Evolutionary conservation across 2,329 filamentous ascomycete species (phyloP).

Genomic region (Nemania bipapillata): DNA sequence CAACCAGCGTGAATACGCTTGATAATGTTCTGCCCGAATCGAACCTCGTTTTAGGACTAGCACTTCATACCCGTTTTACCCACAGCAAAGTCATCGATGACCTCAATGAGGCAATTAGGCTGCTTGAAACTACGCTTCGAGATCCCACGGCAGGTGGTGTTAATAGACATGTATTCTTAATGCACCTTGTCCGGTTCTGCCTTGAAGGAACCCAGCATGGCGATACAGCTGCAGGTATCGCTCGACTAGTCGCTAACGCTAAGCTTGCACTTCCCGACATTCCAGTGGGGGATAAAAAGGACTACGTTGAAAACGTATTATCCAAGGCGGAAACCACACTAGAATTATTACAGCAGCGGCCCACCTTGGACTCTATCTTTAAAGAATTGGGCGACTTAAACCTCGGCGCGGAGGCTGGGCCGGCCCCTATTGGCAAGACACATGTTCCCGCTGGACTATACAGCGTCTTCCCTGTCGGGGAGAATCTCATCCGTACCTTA

Average conservation of each 20-base stretch:
- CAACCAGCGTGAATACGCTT: not conserved
- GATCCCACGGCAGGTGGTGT: not conserved
- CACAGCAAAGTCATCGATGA: not conserved
- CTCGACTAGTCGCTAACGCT: not conserved
- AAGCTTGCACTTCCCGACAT: conserved; percentile 3
- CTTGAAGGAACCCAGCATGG: not conserved
- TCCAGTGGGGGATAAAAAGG: not conserved
- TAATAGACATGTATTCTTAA: not conserved
- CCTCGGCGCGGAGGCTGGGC: not conserved
- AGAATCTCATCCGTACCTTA: not conserved
- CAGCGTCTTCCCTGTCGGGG: not conserved
- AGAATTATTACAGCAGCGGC: not conserved
- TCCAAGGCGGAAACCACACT: not conserved
- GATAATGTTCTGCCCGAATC: not conserved
- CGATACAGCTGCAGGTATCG: not conserved
- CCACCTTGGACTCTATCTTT: not conserved
- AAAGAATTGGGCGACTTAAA: not conserved
- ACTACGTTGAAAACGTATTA: not conserved
- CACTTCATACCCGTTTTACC: not conserved
- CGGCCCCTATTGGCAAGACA: not conserved
- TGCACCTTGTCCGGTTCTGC: not conserved
- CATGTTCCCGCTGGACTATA: conserved; percentile 1
- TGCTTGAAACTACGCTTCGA: not conserved
- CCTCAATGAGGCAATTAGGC: not conserved
- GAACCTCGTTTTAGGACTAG: not conserved